Base-by-base conservation (phyloP, 2,329 filamentous ascomycete genomes). In the Cercospora canescens region DNA sequence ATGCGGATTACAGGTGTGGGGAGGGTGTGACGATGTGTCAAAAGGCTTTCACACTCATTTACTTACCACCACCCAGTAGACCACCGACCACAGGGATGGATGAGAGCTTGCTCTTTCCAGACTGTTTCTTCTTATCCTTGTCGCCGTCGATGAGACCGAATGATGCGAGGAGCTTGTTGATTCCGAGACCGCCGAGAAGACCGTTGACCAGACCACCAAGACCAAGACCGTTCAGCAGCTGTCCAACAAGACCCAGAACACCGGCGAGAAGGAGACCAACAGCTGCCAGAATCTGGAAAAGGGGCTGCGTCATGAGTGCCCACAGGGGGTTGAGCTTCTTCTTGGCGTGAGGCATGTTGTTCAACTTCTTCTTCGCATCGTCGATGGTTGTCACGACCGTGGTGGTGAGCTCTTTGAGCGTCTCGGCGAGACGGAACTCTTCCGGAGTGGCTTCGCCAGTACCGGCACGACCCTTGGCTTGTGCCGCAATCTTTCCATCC, bases 241-340 rank as follows among this genome's bases (percentile, higher is more conserved):
- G 89, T 63, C 93, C 93, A 21, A 97, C 92, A 1, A 97, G 85
- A 50, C 91, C 91, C 6, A 97, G 84, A 0, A 97, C 93, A 78
- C 94, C 93, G 60, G 84, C 89, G 67, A 97, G 84, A 69, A 97
- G 80, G 66, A 97, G 81, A 24, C 94, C 94, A 54, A 97, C 93
- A 11, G 92, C 93, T 8, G 93, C 92, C 57, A 97, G 86, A 76
- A 97, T 97, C 85, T 97, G 94, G 86, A 93, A 92, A 24, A 97
- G 83, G 11, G 94, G 94, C 84, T 97, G 92, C 37, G 88, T 88
- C 71, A 95, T 83, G 57, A 97, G 83, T 32, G 84, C 88, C 93
- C 93, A 96, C 32, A 97, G 87, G 11, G 94, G 93, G 82, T 94
- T 97, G 67, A 97, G 86, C 83, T 94, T 89, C 85, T 96, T 94